These are phyloP conservation scores for Lentinus tigrinus DNA, from an alignment of 768 basidiomycete species.

Conservation along the genomic window DNA sequence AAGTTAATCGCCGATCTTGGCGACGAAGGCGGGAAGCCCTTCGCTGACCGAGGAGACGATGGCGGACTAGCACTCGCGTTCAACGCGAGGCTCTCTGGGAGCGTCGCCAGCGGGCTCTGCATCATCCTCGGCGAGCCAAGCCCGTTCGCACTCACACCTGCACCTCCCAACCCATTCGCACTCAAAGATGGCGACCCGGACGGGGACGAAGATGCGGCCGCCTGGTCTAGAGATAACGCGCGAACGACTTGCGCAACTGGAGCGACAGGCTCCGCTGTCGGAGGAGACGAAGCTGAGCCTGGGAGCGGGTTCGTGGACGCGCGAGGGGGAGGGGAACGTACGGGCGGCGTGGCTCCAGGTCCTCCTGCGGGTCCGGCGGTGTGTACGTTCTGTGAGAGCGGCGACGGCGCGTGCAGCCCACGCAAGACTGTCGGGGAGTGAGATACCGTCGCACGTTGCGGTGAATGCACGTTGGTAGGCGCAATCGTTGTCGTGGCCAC, in stretches of 20 bases:
- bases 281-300: conserved; percentile 15
- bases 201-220: conserved; percentile 2
- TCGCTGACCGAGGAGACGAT: conserved; percentile 16
- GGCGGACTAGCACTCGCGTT: conserved; percentile 13
- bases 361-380: conserved; percentile 22
- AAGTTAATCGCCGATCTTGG: conserved; percentile 13
- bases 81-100: conserved; percentile 10
- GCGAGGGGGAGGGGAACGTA: conserved; percentile 18
- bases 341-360: conserved; percentile 6
- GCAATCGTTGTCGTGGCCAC: conserved; percentile 14
- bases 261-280: conserved; percentile 16
- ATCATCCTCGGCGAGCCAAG: conserved; percentile 4
- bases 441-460: conserved; percentile 29
- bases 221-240: conserved; percentile 15
- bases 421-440: conserved; percentile 20
- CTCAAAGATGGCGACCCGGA: neutral
- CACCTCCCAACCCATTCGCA: neutral
- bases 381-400: conserved; percentile 43
- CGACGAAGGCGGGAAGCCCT: conserved; percentile 3
- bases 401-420: conserved; percentile 40
- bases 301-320: conserved; percentile 17
- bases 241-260: conserved; percentile 6
- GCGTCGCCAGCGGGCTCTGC: conserved; percentile 12
- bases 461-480: conserved; percentile 19
- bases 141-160: neutral